Conservation (phyloP, 2,329 filamentous ascomycete genomes). For the Thelonectria rubi region DNA sequence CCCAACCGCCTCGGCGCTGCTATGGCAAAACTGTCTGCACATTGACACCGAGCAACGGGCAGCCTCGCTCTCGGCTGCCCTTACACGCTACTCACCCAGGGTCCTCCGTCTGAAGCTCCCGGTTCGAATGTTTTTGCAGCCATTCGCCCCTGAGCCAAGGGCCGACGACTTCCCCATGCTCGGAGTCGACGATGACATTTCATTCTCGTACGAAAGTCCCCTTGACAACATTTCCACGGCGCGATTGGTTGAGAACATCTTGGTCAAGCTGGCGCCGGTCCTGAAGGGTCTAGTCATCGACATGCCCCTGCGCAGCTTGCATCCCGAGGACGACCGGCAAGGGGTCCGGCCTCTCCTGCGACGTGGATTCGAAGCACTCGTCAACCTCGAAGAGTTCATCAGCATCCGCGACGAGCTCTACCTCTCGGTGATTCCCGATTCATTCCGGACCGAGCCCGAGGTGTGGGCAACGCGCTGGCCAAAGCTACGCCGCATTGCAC, state of each 20-base stretch:
- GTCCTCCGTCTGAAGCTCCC: not conserved
- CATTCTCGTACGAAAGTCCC: not conserved
- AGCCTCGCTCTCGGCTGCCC: not conserved
- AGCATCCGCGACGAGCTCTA: slow-evolving; percentile 36
- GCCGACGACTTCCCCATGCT: not conserved
- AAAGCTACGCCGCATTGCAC: slow-evolving; percentile 30
- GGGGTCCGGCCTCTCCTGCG: slow-evolving; percentile 23
- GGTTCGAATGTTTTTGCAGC: not conserved
- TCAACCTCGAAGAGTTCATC: slow-evolving; percentile 38
- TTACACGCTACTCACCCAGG: not conserved
- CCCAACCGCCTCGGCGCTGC: slow-evolving; percentile 7
- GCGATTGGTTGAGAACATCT: slow-evolving; percentile 5
- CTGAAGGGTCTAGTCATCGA: slow-evolving; percentile 32
- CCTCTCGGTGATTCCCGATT: not conserved
- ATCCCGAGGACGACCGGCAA: not conserved
- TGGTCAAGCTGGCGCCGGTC: slow-evolving; percentile 23
- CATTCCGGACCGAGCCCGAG: slow-evolving; percentile 3
- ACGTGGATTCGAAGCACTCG: slow-evolving; percentile 29
- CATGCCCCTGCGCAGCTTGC: slow-evolving; percentile 31
- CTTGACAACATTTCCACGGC: slow-evolving; percentile 16
- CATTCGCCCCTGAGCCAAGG: not conserved
- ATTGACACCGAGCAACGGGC: slow-evolving; percentile 19
- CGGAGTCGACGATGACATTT: not conserved
- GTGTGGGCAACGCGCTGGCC: slow-evolving; percentile 35
- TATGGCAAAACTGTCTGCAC: slow-evolving; percentile 27